Evolutionary conservation across 805 yeast genomes (phyloP).

Genomic region (Cyberlindnera xylosilytica): DNA sequence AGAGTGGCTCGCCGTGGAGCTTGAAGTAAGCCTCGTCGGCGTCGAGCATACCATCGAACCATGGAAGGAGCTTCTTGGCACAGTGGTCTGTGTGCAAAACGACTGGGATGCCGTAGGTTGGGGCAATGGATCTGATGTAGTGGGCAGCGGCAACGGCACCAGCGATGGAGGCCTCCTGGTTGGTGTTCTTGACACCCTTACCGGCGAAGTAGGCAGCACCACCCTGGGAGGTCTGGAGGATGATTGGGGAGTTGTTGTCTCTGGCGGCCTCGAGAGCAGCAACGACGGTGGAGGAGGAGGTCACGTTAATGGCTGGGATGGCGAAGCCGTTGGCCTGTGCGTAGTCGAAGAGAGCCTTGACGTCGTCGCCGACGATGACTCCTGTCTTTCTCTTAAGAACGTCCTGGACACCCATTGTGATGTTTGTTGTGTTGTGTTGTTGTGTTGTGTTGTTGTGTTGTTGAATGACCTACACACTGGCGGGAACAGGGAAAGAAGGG

Average conservation of each 20-base stretch:
- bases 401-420: conserved; percentile 60
- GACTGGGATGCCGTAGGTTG: conserved; percentile 95
- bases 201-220: conserved; percentile 99
- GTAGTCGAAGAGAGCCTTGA: conserved; percentile 74
- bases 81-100: conserved; percentile 98
- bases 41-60: conserved; percentile 97
- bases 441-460: neutral
- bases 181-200: conserved; percentile 93
- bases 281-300: conserved; percentile 94
- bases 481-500: neutral
- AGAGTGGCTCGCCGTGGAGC: conserved; percentile 88
- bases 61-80: conserved; percentile 95
- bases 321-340: conserved; percentile 94
- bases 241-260: conserved; percentile 91
- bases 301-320: conserved; percentile 97
- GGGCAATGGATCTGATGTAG: conserved; percentile 94
- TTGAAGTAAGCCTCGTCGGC: conserved; percentile 94
- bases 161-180: conserved; percentile 90
- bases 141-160: conserved; percentile 98
- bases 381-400: conserved; percentile 90
- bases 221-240: conserved; percentile 96
- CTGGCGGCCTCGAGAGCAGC: conserved; percentile 98
- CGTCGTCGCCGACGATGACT: conserved; percentile 99
- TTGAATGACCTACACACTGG: neutral
- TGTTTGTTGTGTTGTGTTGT: conserved; percentile 1